Evolutionary conservation across 2,329 filamentous ascomycete genomes (phyloP).

Genomic region (Pseudocercospora crystallina): DNA sequence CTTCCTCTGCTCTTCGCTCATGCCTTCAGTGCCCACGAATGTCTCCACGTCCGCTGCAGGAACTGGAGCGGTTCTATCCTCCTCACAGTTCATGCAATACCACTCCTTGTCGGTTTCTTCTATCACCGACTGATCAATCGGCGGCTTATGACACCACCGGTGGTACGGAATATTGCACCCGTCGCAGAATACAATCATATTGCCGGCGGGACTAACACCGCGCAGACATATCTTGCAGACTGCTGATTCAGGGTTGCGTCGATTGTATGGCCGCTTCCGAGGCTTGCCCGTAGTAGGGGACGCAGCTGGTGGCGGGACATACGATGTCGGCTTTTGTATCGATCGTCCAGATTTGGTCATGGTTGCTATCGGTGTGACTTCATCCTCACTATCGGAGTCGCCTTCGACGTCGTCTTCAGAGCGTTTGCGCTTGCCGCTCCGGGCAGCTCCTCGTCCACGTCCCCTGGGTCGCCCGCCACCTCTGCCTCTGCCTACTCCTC

Average conservation of each 20-base stretch:
- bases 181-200: slow-evolving; percentile 84
- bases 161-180: slow-evolving; percentile 79
- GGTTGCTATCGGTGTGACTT: slow-evolving; percentile 58
- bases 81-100: slow-evolving; percentile 66
- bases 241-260: slow-evolving; percentile 55
- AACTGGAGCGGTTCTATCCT: slow-evolving; percentile 45
- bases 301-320: slow-evolving; percentile 56
- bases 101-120: slow-evolving; percentile 67
- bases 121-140: slow-evolving; percentile 69
- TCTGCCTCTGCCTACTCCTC: slow-evolving; percentile 32
- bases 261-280: slow-evolving; percentile 58
- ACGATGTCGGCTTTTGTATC: slow-evolving; percentile 64
- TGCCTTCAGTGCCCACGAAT: slow-evolving; percentile 40
- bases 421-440: slow-evolving; percentile 38
- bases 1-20: slow-evolving; percentile 30
- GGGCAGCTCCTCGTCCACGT: slow-evolving; percentile 37
- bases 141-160: slow-evolving; percentile 76
- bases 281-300: slow-evolving; percentile 48
- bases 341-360: slow-evolving; percentile 75
- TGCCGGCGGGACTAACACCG: slow-evolving; percentile 68
- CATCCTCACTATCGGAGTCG: slow-evolving; percentile 33
- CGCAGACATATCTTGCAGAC: slow-evolving; percentile 73
- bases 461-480: slow-evolving; percentile 37
- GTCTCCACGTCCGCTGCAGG: slow-evolving; percentile 41
- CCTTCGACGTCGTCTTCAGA: slow-evolving; percentile 39